These are phyloP conservation scores for Penicillium herquei DNA, from an alignment of 495 filamentous ascomycete genomes.

Conservation along the genomic window DNA sequence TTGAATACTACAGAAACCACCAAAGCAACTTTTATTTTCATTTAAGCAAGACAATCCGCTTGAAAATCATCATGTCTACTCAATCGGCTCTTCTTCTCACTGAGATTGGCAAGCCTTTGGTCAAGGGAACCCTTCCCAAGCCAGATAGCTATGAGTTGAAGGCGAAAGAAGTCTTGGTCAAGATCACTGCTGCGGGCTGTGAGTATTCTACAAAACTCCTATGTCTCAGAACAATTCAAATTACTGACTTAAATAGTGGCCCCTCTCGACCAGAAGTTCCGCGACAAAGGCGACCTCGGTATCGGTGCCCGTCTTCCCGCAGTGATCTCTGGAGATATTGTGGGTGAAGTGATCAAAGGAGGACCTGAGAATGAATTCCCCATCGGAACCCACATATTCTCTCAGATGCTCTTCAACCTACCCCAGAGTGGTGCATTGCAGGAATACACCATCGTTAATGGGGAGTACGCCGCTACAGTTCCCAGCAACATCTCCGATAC, in stretches of 20 bases:
- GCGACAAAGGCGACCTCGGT: neutral
- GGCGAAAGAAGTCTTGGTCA: neutral
- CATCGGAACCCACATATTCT: neutral
- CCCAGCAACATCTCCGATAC: neutral
- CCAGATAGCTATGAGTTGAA: neutral
- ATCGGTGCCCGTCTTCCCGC: neutral
- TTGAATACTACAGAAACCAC: too few relatives aligned
- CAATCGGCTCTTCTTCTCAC: neutral
- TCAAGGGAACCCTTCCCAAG: neutral
- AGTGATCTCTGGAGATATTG: neutral
- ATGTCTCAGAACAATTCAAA: too few relatives aligned
- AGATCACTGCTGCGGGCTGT: neutral
- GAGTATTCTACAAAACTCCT: neutral
- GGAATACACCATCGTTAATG: constrained; percentile 1
- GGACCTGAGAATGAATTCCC: neutral
- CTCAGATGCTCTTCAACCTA: neutral
- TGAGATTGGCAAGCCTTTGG: constrained; percentile 1
- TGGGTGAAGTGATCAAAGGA: neutral
- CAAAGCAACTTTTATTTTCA: too few relatives aligned
- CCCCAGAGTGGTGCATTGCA: neutral
- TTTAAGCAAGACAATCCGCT: neutral
- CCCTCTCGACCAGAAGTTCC: neutral
- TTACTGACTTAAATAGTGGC: neutral
- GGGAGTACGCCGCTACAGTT: neutral
- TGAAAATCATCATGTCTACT: neutral